Conservation (phyloP, 352 stramenopile genomes). For the Pythium coloratum region DNA sequence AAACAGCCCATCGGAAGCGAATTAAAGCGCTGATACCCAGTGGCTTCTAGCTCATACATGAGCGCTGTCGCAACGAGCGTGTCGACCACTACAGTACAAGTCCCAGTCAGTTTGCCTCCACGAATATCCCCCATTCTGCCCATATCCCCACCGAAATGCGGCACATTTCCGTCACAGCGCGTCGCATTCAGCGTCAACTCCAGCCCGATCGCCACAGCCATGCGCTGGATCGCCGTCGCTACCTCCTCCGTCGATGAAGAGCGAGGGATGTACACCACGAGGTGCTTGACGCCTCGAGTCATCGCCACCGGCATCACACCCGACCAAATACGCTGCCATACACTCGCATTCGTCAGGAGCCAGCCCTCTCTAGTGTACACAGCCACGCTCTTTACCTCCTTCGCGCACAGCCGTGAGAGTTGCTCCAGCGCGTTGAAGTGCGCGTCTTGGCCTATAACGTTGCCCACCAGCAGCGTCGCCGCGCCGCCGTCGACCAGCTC, state of each 20-base stretch:
- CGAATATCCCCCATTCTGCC: not conserved
- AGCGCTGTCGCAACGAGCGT: conserved; percentile 28
- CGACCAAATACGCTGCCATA: conserved; percentile 23
- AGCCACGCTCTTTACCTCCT: conserved; percentile 21
- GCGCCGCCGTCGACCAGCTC: conserved; percentile 23
- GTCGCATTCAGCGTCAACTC: conserved; percentile 11
- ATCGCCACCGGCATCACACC: conserved; percentile 16
- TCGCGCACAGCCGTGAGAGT: conserved; percentile 29
- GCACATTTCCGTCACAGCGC: conserved; percentile 15
- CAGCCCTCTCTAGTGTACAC: not conserved
- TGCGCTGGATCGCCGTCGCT: conserved; percentile 7
- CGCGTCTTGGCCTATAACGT: conserved; percentile 12
- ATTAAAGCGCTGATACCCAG: conserved; percentile 10
- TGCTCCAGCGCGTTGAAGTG: conserved; percentile 39
- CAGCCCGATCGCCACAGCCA: conserved; percentile 13
- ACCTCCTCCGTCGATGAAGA: conserved; percentile 14
- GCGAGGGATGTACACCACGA: conserved; percentile 28
- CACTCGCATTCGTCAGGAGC: not conserved
- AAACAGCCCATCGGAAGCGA: not conserved
- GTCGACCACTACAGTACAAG: conserved; percentile 23
- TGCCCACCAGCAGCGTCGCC: conserved; percentile 23
- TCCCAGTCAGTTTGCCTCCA: not conserved
- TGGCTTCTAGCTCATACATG: conserved; percentile 28
- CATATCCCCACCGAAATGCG: conserved; percentile 16
- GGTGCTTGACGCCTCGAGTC: conserved; percentile 17